Base-by-base conservation (phyloP, 1,139 yeast species). In the Pichia kudriavzevii region DNA sequence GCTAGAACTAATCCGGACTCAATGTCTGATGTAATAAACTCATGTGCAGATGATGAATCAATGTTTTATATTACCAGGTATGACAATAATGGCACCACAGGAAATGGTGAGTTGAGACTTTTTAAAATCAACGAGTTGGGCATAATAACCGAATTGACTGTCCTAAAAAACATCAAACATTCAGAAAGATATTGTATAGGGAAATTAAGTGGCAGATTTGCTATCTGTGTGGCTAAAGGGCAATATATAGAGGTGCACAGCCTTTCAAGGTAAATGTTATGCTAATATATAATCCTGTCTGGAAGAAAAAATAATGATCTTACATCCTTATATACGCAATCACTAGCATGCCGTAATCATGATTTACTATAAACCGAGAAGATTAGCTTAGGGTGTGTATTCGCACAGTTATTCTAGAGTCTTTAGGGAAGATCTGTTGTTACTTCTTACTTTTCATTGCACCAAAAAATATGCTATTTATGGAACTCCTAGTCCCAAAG, bases 101-200 rank as follows among this genome's bases (percentile, higher is more conserved):
- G 20, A 4, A 23, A 16, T 9, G n/a, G 22, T 13, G 36, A 38
- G 10, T 15, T 48, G 5, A 36, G 36, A 14, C 31, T 50, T 9
- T 49, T 46, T 34, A 42, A 43, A 28, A 32, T 37, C 4, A 38
- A 36, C 9, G 43, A 44, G 7, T 37, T 39, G 11, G 49, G 50
- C 2, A 43, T 40, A 13, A 36, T 46, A 8, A 15, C 41, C 7
- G 44, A 42, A 25, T 21, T 49, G 12, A 44, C 38, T 24, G 28
- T 31, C 13, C 22, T 46, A 13, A 28, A 25, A 7, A 23, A 38
- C 22, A 32, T 36, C 8, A 24, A 32, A 7, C 17, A 30, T 7
- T 15, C 39, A 9, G 42, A 39, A 6, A 34, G 45, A 40, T 41
- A 40, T 15, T 41, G 44, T 33, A 35, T 51, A 12, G 56, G 53